Evolutionary conservation across 2,329 filamentous ascomycete genomes (phyloP).

Genomic region (Aspergillus hiratsukae): DNA sequence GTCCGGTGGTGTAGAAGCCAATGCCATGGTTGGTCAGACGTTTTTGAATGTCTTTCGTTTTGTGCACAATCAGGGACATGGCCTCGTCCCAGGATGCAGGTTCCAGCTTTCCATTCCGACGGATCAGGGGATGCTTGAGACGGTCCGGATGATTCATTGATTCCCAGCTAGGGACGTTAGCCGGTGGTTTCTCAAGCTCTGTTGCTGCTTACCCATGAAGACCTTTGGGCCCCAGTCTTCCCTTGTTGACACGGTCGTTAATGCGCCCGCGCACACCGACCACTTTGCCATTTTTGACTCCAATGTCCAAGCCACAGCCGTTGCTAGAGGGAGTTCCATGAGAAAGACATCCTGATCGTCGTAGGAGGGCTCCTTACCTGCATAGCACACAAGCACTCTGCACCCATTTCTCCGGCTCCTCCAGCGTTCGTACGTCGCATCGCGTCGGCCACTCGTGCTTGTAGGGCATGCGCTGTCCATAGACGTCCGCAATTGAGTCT

Average conservation of each 20-base stretch:
- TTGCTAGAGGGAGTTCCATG: constrained; percentile 21
- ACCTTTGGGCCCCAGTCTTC: constrained; percentile 33
- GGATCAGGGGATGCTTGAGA: constrained; percentile 29
- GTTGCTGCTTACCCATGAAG: constrained; percentile 24
- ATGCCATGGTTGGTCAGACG: constrained; percentile 35
- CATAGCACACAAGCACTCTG: constrained; percentile 38
- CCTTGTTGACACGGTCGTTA: constrained; percentile 33
- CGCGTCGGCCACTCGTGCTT: constrained; percentile 33
- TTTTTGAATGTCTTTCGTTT: constrained; percentile 25
- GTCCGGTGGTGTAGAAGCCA: constrained; percentile 37
- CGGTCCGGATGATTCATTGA: constrained; percentile 27
- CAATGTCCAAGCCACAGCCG: constrained; percentile 34
- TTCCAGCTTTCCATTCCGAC: constrained; percentile 32
- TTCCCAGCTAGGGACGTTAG: constrained; percentile 20
- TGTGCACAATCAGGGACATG: constrained; percentile 32
- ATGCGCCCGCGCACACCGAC: constrained; percentile 35
- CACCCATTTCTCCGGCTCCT: constrained; percentile 36
- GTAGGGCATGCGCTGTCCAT: constrained; percentile 29
- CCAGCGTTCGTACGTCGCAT: constrained; percentile 25
- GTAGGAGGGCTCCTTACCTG: constrained; percentile 24
- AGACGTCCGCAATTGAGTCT: constrained; percentile 31
- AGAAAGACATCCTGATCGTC: not conserved
- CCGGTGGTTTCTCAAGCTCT: not conserved
- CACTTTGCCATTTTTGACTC: constrained; percentile 32
- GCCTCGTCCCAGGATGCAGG: constrained; percentile 36